Evolutionary conservation across 805 yeast genomes (phyloP).

Genomic region (Candida dajiaensis): DNA sequence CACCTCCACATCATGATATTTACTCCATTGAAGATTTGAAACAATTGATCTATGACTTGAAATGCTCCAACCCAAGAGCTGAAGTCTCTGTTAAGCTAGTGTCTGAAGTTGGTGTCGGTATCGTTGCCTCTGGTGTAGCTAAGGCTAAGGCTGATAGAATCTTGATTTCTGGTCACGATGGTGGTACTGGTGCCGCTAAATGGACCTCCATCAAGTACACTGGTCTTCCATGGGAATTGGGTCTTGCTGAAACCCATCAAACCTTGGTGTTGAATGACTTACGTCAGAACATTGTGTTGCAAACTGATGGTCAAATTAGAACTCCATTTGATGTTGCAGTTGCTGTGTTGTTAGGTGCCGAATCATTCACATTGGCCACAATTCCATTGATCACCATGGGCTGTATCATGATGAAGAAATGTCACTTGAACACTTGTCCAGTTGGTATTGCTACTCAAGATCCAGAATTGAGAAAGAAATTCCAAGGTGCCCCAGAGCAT

Average conservation of each 20-base stretch:
- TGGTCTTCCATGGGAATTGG: slow-evolving; percentile 98
- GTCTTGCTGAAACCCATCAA: slow-evolving; percentile 97
- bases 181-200: slow-evolving; percentile 99
- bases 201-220: slow-evolving; percentile 97
- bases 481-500: slow-evolving; percentile 96
- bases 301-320: slow-evolving; percentile 97
- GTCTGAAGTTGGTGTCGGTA: slow-evolving; percentile 98
- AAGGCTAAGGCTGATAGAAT: slow-evolving; percentile 98
- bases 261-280: slow-evolving; percentile 92
- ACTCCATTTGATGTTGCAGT: slow-evolving; percentile 97
- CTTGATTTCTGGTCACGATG: slow-evolving; percentile 95
- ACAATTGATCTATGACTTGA: slow-evolving; percentile 92
- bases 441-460: slow-evolving; percentile 99
- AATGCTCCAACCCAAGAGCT: slow-evolving; percentile 96
- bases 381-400: slow-evolving; percentile 97
- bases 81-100: slow-evolving; percentile 95
- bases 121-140: slow-evolving; percentile 98
- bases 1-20: slow-evolving; percentile 98
- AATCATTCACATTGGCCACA: slow-evolving; percentile 97
- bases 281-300: slow-evolving; percentile 92
- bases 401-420: slow-evolving; percentile 93
- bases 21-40: slow-evolving; percentile 97
- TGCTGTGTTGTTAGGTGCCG: slow-evolving; percentile 95
- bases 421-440: slow-evolving; percentile 92
- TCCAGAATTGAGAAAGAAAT: slow-evolving; percentile 86